Evolutionary conservation across 1,284 basidiomycete genomes (phyloP).

Genomic region (Marasmius fiardii): DNA sequence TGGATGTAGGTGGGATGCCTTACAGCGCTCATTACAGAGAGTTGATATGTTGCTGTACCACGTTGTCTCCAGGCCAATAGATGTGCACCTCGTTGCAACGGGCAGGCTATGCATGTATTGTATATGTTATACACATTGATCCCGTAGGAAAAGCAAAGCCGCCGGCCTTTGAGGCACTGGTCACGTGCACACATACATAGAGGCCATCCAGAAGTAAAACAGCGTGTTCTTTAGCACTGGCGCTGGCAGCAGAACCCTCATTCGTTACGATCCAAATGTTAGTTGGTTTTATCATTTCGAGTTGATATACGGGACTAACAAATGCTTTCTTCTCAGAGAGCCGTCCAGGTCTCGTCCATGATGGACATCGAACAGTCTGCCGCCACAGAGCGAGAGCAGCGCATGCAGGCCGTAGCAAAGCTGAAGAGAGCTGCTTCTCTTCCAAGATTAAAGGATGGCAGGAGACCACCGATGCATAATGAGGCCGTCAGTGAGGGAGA

Average conservation of each 20-base stretch:
- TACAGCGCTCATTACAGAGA: background rate
- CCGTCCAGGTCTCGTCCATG: background rate
- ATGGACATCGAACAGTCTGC: constrained; percentile 43
- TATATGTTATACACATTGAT: no score
- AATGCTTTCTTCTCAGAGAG: no score
- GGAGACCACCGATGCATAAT: constrained; percentile 78
- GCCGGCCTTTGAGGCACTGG: background rate
- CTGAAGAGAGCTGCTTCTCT: constrained; percentile 87
- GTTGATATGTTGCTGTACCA: constrained; percentile 6
- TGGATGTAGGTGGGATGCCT: background rate
- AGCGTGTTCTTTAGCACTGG: constrained; percentile 1
- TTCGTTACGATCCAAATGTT: background rate
- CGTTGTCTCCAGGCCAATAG: constrained; percentile 10
- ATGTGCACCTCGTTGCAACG: constrained; percentile 8
- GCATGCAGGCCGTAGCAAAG: constrained; percentile 84
- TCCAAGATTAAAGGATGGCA: constrained; percentile 83
- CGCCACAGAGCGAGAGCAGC: constrained; percentile 59
- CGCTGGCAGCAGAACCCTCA: constrained; percentile 2
- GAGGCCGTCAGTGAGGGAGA: constrained; percentile 78
- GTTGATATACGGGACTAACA: background rate
- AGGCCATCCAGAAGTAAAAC: background rate
- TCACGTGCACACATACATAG: background rate
- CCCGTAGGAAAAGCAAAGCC: no score
- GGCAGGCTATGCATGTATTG: background rate
- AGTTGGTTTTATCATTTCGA: background rate